Conservation (phyloP, 495 filamentous ascomycete genomes). For the Tuber brumale region DNA sequence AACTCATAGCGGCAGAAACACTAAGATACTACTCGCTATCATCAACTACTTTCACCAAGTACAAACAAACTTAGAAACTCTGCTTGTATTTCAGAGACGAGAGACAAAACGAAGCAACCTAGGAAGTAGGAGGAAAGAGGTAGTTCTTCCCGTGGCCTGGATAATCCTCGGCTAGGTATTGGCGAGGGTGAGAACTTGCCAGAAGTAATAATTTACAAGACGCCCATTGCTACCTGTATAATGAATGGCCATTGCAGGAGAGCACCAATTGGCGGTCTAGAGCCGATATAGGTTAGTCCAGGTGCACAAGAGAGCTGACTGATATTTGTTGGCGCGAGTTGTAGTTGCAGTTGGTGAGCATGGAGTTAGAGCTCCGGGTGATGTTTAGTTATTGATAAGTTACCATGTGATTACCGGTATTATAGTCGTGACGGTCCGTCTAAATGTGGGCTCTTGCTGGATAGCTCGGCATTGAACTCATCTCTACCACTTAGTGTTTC, state of each 20-base stretch:
- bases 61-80: not conserved
- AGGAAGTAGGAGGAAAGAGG: not conserved
- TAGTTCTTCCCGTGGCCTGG: not conserved
- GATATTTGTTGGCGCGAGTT: not conserved
- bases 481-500: not conserved
- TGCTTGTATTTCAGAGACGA: not conserved
- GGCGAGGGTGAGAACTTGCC: not conserved
- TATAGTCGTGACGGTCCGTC: not conserved
- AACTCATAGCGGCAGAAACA: not conserved
- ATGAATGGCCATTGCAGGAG: not conserved
- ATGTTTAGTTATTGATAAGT: not conserved
- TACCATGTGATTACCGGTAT: not conserved
- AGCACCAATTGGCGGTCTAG: not conserved
- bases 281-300: not conserved
- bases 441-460: not conserved
- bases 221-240: not conserved
- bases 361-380: not conserved
- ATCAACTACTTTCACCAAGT: not conserved
- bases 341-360: not conserved
- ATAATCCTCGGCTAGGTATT: not conserved
- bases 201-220: not conserved
- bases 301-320: not conserved
- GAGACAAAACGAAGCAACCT: not conserved
- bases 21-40: not conserved
- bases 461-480: not conserved